Percentiles rank a stretch among this genome's conserved stretches.
Conservation (phyloP, 2,329 filamentous ascomycete genomes). For the Hypoxylon sp. region DNA sequence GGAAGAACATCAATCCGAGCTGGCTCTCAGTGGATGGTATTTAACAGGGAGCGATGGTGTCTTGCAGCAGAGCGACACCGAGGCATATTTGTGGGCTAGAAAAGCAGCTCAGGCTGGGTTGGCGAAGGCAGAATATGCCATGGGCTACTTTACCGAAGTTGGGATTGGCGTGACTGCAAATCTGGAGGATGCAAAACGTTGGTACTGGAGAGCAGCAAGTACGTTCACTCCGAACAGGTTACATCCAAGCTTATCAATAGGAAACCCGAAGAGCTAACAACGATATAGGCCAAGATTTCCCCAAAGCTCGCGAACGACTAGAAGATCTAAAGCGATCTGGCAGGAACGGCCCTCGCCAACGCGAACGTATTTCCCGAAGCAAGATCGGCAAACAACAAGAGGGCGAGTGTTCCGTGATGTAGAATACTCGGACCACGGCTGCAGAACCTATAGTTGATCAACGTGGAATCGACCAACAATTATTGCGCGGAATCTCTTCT, state of each 20-base stretch:
- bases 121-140: conserved; percentile 96
- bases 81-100: conserved; percentile 96
- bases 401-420: conserved; percentile 91
- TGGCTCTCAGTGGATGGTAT: conserved; percentile 92
- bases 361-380: conserved; percentile 85
- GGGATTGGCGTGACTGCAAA: conserved; percentile 91
- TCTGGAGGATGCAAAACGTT: conserved; percentile 94
- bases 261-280: conserved; percentile 49
- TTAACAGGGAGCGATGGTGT: conserved; percentile 91
- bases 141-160: conserved; percentile 97
- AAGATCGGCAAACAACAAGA: conserved; percentile 88
- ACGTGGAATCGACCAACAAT: conserved; percentile 4
- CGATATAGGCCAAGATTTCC: conserved; percentile 86
- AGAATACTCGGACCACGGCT: conserved; percentile 46
- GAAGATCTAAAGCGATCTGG: conserved; percentile 91
- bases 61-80: conserved; percentile 90
- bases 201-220: conserved; percentile 98
- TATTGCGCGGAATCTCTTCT: conserved; percentile 8
- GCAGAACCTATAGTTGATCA: conserved; percentile 12
- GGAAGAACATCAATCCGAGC: conserved; percentile 93
- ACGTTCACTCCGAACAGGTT: conserved; percentile 61
- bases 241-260: background rate
- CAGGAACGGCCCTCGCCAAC: conserved; percentile 77
- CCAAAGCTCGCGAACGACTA: conserved; percentile 90
- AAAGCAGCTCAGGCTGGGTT: conserved; percentile 91